Base-by-base conservation (phyloP, 441 rosid genomes). In the Theobroma grandiflorum region DNA sequence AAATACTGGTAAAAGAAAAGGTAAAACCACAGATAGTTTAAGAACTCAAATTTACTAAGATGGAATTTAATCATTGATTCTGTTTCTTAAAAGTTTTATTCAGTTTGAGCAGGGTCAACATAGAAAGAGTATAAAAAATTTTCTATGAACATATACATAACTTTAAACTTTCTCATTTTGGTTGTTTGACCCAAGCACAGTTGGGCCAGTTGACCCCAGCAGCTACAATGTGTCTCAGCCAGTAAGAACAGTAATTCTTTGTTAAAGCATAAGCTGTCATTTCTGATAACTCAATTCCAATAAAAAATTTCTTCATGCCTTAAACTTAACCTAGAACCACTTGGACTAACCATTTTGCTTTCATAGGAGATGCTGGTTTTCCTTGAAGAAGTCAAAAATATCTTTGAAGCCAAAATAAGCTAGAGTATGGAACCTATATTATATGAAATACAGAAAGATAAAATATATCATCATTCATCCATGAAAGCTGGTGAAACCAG, bases 231-330 rank as follows among this genome's bases (percentile, higher is more conserved):
- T 61, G 40, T 61, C 66, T 26, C 6, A 15, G 66, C 18, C 40
- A 12, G 66, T 31, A 61, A 12, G 38, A 64, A 2, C 43, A 43
- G 22, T 64, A 37, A 64, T 64, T 64, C 69, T 64, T 16, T 22
- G 37, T 37, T 64, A 64, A 64, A 64, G 45, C 69, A 64, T 64
- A 64, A 64, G 69, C 69, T 37, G 45, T 35, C 69, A 64, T 64
- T 37, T 64, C 45, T 7, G 35, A 64, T 14, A 64, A 35, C 45
- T 64, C 49, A 20, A 16, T 67, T 67, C 72, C 9, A n/a, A 42
- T 5, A 45, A 42, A 67, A 66, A 3, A 20, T 22, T 20, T 53
- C 11, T 66, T 66, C 33, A 14, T 42, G 22, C 16, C 12, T 66
- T 66, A 50, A 26, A 42, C 26, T 65, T 38, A 66, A 66, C 8